phyloP scores from a whole-genome alignment of 257 asterid genomes.

The Orobanche coerulescens region DNA sequence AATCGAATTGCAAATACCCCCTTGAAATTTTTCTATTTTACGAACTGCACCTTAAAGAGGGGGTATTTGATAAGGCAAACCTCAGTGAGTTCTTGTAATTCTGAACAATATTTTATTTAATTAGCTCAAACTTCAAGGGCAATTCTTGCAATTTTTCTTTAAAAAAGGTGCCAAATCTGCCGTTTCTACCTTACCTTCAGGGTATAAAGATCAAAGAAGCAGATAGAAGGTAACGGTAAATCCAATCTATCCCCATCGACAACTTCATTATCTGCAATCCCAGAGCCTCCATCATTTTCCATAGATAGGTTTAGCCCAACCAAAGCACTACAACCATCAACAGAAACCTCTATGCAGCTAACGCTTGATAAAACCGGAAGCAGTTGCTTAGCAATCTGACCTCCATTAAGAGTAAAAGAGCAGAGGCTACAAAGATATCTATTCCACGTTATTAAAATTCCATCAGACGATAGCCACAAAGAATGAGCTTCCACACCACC shows the following conservation, averaged over 20 bases:
- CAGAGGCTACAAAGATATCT: constrained; percentile 42
- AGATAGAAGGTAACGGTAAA: constrained; percentile 65
- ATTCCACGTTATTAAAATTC: constrained; percentile 72
- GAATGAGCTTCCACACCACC: constrained; percentile 76
- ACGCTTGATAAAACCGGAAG: constrained; percentile 57
- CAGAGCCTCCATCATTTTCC: constrained; percentile 44
- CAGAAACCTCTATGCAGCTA: constrained; percentile 83
- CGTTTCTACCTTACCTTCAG: constrained; percentile 46
- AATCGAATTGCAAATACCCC: background rate
- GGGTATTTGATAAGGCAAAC: background rate
- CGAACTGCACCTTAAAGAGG: background rate
- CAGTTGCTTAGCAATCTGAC: constrained; percentile 46
- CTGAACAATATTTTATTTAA: background rate
- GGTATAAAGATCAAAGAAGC: constrained; percentile 74
- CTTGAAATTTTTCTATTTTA: background rate
- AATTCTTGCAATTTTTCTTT: background rate
- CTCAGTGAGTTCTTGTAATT: background rate
- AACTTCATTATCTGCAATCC: constrained; percentile 34
- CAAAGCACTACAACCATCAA: constrained; percentile 69
- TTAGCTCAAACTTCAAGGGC: background rate
- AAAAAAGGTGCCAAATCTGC: background rate
- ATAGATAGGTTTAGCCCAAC: constrained; percentile 65
- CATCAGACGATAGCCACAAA: constrained; percentile 74
- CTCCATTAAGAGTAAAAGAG: constrained; percentile 76
- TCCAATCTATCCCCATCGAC: constrained; percentile 39